Conservation (phyloP, 805 yeast genomes). For the Lipomyces japonicus region DNA sequence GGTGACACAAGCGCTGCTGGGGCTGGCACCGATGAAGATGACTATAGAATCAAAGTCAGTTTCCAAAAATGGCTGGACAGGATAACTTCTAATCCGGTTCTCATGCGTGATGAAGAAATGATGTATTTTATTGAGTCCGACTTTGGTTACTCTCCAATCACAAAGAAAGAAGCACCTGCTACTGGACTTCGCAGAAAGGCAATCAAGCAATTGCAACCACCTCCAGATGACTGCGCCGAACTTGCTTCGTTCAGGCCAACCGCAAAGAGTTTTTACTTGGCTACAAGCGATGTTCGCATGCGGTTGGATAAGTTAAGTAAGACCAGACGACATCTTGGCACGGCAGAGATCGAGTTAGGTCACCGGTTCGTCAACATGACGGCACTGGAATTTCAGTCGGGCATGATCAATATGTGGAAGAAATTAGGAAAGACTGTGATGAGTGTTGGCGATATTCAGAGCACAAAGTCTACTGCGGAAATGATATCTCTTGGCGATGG, state of each 20-base stretch:
- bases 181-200: conserved; percentile 86
- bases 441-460: conserved; percentile 70
- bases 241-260: conserved; percentile 83
- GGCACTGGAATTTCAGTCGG: conserved; percentile 58
- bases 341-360: conserved; percentile 56
- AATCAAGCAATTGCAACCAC: conserved; percentile 85
- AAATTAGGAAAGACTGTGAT: conserved; percentile 66
- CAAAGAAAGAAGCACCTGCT: conserved; percentile 61
- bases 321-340: conserved; percentile 47
- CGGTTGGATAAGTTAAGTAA: conserved; percentile 57
- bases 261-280: conserved; percentile 68
- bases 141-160: conserved; percentile 60
- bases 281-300: conserved; percentile 48
- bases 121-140: conserved; percentile 78
- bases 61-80: conserved; percentile 87
- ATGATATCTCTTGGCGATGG: conserved; percentile 76
- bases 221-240: conserved; percentile 79
- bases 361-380: conserved; percentile 35
- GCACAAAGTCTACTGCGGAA: conserved; percentile 66
- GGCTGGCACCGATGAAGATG: conserved; percentile 78
- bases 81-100: conserved; percentile 67
- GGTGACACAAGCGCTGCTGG: conserved; percentile 72
- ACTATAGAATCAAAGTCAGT: conserved; percentile 49
- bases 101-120: conserved; percentile 83
- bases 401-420: conserved; percentile 75